phyloP scores from a whole-genome alignment of 1,139 yeast genomes.

The Kodamaea plutei region DNA sequence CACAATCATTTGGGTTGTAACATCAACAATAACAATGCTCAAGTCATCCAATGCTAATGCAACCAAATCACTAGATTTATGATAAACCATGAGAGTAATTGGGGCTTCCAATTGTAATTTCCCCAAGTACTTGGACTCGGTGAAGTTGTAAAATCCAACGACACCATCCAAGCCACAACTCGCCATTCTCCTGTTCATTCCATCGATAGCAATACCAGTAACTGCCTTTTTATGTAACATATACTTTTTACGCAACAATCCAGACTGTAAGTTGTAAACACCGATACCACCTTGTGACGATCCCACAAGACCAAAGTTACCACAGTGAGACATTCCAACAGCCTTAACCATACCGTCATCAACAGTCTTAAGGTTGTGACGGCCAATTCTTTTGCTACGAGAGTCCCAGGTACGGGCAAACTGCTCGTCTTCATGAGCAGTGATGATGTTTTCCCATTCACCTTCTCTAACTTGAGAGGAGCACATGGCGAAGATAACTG shows the following conservation, averaged over 20 bases:
- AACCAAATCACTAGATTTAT: constrained; percentile 75
- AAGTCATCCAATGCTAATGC: constrained; percentile 87
- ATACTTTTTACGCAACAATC: constrained; percentile 63
- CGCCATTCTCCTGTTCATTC: constrained; percentile 83
- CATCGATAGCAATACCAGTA: constrained; percentile 86
- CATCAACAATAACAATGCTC: constrained; percentile 79
- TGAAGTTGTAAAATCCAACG: constrained; percentile 84
- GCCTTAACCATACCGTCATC: constrained; percentile 82
- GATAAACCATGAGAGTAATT: constrained; percentile 71
- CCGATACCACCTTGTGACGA: constrained; percentile 86
- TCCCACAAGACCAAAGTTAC: constrained; percentile 93
- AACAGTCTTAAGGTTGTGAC: constrained; percentile 61
- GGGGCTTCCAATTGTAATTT: constrained; percentile 71
- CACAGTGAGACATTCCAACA: constrained; percentile 85
- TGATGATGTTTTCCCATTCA: constrained; percentile 93
- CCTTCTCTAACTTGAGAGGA: constrained; percentile 77
- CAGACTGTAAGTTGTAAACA: constrained; percentile 88
- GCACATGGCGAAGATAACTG: constrained; percentile 71
- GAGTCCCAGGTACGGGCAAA: constrained; percentile 94
- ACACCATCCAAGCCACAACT: constrained; percentile 87
- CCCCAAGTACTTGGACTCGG: constrained; percentile 64
- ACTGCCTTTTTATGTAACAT: constrained; percentile 74
- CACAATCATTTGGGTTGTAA: constrained; percentile 73
- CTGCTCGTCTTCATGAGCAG: constrained; percentile 80
- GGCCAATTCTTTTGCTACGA: constrained; percentile 76